Evolutionary conservation across 495 filamentous ascomycete species (phyloP), one percentile per base, ranked within the genome.

Genomic region (Hyaloscypha bicolor): DNA sequence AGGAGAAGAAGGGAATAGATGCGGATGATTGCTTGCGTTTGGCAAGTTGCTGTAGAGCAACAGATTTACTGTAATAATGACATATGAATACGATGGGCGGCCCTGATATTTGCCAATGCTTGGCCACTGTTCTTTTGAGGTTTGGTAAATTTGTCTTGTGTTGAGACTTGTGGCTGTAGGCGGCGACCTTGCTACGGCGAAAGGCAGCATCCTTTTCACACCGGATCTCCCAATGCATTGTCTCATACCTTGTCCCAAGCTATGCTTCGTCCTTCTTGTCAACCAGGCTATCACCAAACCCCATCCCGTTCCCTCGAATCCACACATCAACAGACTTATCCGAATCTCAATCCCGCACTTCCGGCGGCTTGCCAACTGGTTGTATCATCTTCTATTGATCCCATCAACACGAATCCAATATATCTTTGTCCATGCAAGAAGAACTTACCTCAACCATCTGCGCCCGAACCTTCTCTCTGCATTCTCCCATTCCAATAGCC

Each of bases 401-500:
- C 3, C 42, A 51, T 72, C 57, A 75, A 69, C 68, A 21, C 35
- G 30, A 8, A 30, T 37, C 2, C 31, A n/a, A 60, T 2, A n/a
- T 19, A 60, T 37, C 19, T 37, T 19, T n/a, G 6, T 14, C 8
- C n/a, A 9, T 16, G 29, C 9, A 12, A 48, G 16, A 2, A 29
- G 35, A 1, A 70, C 78, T 32, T 65, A 85, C 84, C 78, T 96
- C 90, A 64, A 98, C 86, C 81, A 96, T 86, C 78, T 83, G 80
- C 3, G 87, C 85, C 67, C 93, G 83, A 64, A 93, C 86, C 78
- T 91, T 93, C 79, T 94, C 92, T 68, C 87, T 87, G 2, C 89
- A 82, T 77, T 93, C 90, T 51, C 95, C 95, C 81, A 94, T 86
- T 2, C 93, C 96, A 64, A 98, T 87, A 55, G 88, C 82, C 85